phyloP scores from a whole-genome alignment of 1,284 basidiomycete species.

The Rhodofomes roseus region DNA sequence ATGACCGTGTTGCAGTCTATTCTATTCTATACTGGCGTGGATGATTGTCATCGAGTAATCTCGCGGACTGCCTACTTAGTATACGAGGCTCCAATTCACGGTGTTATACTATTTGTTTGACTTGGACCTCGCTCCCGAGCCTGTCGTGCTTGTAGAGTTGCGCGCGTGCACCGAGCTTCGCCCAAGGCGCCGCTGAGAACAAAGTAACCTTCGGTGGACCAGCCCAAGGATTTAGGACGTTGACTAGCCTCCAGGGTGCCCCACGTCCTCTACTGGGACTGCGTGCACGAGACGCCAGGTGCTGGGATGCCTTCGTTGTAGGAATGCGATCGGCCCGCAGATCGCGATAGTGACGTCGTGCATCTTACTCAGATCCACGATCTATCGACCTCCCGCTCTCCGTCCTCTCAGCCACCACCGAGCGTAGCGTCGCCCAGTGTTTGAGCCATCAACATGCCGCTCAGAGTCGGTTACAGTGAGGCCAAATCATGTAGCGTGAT shows the following conservation, averaged over 20 bases:
- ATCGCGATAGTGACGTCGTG: background rate
- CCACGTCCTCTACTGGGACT: too few species aligned
- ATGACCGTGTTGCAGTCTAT: constrained; percentile 45
- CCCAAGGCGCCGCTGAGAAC: too few species aligned
- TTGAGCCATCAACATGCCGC: constrained; percentile 15
- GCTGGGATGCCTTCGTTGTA: background rate
- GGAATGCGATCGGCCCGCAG: background rate
- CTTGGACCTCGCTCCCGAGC: too few species aligned
- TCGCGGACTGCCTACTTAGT: background rate
- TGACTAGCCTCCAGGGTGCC: too few species aligned
- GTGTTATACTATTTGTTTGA: too few species aligned
- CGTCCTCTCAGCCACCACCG: background rate
- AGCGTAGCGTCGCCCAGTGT: background rate
- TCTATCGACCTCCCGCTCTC: background rate
- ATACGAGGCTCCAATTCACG: too few species aligned
- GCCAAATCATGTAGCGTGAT: background rate
- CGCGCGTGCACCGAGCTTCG: too few species aligned
- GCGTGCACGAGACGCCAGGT: too few species aligned
- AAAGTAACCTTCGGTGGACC: too few species aligned
- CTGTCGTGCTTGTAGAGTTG: too few species aligned
- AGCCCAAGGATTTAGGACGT: too few species aligned
- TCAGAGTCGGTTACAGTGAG: constrained; percentile 31
- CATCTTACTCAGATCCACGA: background rate
- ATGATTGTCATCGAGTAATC: constrained; percentile 84
- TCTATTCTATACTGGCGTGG: constrained; percentile 87